Base-by-base conservation (phyloP, 2,329 filamentous ascomycete genomes). In the Penicillium janthinellum region DNA sequence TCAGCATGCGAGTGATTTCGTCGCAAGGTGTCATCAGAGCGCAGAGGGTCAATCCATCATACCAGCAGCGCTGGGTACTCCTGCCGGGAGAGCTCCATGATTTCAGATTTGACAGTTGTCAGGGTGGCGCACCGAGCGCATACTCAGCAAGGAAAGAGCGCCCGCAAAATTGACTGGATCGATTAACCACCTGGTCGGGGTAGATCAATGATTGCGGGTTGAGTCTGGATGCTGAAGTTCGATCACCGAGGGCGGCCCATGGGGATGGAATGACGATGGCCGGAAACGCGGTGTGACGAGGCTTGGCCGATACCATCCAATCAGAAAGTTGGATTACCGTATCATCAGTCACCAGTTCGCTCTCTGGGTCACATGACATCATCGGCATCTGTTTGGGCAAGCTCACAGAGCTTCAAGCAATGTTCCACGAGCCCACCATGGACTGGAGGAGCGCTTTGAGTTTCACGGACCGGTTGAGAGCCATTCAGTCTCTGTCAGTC, bases 51-150 rank as follows among this genome's bases (percentile, higher is more conserved):
- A n/a, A 59, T 50, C 51, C 61, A 61, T 79, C 90, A 83, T 84
- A 97, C 94, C 88, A 96, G 88, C 86, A 98, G 89, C 70, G 88
- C 89, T 77, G 94, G 92, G 83, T 98, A 98, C 79, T 97, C 94
- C 78, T 90, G 84, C 79, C 92, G 87, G 75, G 90, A 88, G 73
- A 94, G 85, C 72, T 91, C 89, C 87, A 91, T 91, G 71, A 63
- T 70, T 67, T 68, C 59, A 63, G 60, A 63, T 64, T 67, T 61
- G 67, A 59, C 60, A 48, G 57, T 51, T 39, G 55, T 61, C 58
- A 59, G 53, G 54, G 52, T 52, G 64, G 62, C 58, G 62, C 63
- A 66, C 49, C 60, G 66, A 70, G 69, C 67, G 67, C 75, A 77
- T 76, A 75, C 70, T 71, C 73, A 64, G 54, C 51, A 59, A 57